Conservation (phyloP, 805 yeast species). For the Wickerhamomyces silvicola region DNA sequence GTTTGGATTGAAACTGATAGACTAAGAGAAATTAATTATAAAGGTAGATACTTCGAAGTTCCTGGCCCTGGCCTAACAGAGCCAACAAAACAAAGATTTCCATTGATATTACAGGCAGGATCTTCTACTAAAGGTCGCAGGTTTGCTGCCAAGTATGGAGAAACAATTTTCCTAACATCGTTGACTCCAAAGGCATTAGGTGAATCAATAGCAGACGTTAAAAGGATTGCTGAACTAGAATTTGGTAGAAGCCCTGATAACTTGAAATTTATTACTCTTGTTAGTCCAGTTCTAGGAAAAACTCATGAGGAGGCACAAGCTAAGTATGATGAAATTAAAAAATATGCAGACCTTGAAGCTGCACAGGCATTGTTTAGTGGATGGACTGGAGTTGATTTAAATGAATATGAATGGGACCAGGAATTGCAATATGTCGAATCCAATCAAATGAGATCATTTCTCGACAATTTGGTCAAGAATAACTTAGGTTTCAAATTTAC, state of each 20-base stretch:
- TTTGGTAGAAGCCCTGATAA: slow-evolving; percentile 27
- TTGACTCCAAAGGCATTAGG: too few relatives aligned
- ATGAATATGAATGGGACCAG: slow-evolving; percentile 27
- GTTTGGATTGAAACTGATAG: too few relatives aligned
- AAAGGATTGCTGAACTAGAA: too few relatives aligned
- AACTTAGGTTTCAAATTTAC: slow-evolving; percentile 20
- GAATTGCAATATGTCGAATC: slow-evolving; percentile 26
- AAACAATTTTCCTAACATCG: too few relatives aligned
- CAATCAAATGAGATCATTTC: slow-evolving; percentile 4
- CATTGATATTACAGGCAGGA: too few relatives aligned
- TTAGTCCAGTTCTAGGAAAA: slow-evolving; percentile 28
- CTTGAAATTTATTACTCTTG: slow-evolving; percentile 29
- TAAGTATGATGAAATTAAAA: slow-evolving; percentile 23
- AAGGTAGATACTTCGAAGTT: too few relatives aligned
- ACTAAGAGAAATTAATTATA: too few relatives aligned
- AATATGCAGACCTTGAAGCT: slow-evolving; percentile 30
- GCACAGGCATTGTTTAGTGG: slow-evolving; percentile 35
- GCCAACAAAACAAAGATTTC: too few relatives aligned
- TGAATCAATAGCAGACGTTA: too few relatives aligned
- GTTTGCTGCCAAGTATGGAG: too few relatives aligned
- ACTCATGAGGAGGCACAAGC: slow-evolving; percentile 33
- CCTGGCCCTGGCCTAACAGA: too few relatives aligned
- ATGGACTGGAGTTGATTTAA: slow-evolving; percentile 35
- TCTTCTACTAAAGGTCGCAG: too few relatives aligned
- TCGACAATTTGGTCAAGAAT: slow-evolving; percentile 24